These are phyloP conservation scores for Karstenula rhodostoma DNA, from an alignment of 2,329 filamentous ascomycete species.

Conservation along the genomic window DNA sequence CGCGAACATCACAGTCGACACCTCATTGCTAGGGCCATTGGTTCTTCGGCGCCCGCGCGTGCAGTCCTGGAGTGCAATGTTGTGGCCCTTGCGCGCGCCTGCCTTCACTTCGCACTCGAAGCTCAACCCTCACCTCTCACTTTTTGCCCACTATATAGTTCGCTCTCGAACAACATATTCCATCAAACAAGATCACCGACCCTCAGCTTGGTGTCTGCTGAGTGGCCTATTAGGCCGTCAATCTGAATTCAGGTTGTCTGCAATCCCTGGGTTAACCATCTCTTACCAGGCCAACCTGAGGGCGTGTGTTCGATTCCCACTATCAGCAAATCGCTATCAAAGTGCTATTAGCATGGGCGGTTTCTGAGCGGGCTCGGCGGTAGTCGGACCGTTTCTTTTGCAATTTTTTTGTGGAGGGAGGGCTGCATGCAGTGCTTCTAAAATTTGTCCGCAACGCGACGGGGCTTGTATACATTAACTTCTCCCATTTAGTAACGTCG, in stretches of 20 bases:
- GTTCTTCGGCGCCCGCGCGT: neutral
- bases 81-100: neutral
- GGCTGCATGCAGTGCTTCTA: too few species aligned
- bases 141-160: neutral
- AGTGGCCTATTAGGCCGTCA: neutral
- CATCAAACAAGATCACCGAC: constrained; percentile 1
- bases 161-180: neutral
- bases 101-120: neutral
- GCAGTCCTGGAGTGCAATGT: too few species aligned
- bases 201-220: neutral
- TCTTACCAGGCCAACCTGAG: constrained; percentile 5
- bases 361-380: neutral
- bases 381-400: neutral
- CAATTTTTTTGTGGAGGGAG: neutral
- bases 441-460: too few species aligned
- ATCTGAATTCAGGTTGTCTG: neutral
- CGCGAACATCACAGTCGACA: neutral
- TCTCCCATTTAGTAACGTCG: too few species aligned
- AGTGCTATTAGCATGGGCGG: neutral
- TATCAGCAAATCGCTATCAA: constrained; percentile 2
- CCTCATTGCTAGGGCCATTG: neutral
- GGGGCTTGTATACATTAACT: too few species aligned
- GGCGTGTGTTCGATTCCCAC: neutral
- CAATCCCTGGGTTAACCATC: neutral
- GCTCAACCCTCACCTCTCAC: neutral